phyloP scores from a whole-genome alignment of 75 land plant species.

The Ceratopteris richardii region DNA sequence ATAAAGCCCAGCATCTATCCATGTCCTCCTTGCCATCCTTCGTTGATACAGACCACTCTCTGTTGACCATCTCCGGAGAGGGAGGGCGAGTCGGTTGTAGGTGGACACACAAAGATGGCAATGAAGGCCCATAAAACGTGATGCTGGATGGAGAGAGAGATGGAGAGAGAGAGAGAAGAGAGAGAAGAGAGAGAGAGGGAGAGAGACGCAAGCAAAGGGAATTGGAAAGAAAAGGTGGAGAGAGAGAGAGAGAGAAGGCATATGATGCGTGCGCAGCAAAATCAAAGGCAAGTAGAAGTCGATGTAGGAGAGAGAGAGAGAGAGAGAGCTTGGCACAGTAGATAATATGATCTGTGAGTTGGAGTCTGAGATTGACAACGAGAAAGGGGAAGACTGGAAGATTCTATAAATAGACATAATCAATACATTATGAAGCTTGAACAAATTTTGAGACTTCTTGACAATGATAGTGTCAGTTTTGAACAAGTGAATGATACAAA shows the following conservation, averaged over 20 bases:
- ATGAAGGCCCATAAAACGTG: neutral
- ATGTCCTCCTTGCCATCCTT: conserved; percentile 2
- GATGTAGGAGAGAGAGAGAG: too few species aligned
- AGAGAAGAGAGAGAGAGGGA: conserved; percentile 3
- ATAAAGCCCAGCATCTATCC: neutral
- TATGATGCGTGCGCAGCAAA: too few species aligned
- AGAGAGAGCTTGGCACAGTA: too few species aligned
- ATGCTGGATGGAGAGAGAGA: too few species aligned
- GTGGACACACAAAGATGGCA: too few species aligned
- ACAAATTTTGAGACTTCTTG: conserved; percentile 72
- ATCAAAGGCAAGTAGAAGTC: too few species aligned
- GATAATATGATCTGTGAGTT: conserved; percentile 87
- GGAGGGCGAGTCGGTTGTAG: too few species aligned
- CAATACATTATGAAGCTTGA: conserved; percentile 88
- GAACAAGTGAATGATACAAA: conserved; percentile 92
- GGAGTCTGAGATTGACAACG: conserved; percentile 71
- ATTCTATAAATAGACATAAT: conserved; percentile 77
- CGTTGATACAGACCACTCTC: neutral
- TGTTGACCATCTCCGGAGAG: neutral
- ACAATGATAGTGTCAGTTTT: conserved; percentile 94
- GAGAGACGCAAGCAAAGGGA: too few species aligned
- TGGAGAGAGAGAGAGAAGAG: too few species aligned
- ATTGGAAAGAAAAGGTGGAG: too few species aligned
- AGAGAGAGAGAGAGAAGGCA: conserved; percentile 7
- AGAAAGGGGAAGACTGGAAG: conserved; percentile 89